A percentile compares a stretch with the other conserved stretches of the same genome.
phyloP scores from a whole-genome alignment of 306 rosid genomes.

The Cucurbita ficifolia region DNA sequence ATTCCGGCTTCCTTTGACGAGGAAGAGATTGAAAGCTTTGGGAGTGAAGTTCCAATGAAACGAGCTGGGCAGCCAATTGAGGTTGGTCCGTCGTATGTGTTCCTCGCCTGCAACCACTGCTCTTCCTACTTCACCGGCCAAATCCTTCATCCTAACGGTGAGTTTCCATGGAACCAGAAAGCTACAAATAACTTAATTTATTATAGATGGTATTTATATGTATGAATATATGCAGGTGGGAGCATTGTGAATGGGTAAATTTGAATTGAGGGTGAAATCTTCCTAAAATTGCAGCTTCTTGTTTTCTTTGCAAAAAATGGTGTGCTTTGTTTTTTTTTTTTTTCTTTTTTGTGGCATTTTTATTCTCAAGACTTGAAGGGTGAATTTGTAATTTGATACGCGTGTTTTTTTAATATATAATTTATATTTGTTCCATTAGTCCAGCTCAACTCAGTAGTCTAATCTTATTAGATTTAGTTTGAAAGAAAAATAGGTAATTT shows the following conservation, averaged over 20 bases:
- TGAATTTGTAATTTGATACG: too few species aligned
- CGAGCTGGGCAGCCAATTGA: constrained; percentile 74
- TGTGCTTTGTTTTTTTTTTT: not conserved
- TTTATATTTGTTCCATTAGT: too few species aligned
- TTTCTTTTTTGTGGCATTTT: too few species aligned
- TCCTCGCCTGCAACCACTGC: constrained; percentile 56
- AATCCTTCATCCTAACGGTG: constrained; percentile 77
- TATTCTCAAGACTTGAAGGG: too few species aligned
- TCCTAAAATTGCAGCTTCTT: not conserved
- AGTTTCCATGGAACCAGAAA: not conserved
- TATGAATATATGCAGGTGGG: not conserved
- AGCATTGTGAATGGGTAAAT: not conserved
- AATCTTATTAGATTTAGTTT: too few species aligned
- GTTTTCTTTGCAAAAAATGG: too few species aligned
- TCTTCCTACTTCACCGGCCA: constrained; percentile 71
- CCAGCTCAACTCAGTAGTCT: too few species aligned
- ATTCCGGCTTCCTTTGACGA: constrained; percentile 28
- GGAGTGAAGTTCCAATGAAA: constrained; percentile 48
- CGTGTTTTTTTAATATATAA: too few species aligned
- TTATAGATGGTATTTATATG: too few species aligned
- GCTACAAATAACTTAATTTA: not conserved
- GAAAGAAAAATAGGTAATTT: too few species aligned
- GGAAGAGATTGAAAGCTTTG: constrained; percentile 23
- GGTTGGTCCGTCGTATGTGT: constrained; percentile 55
- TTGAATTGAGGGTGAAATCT: not conserved